A percentile compares a stretch with the other conserved stretches of the same genome.
Conservation (phyloP, 805 yeast species). For the Komagataella mondaviorum region DNA sequence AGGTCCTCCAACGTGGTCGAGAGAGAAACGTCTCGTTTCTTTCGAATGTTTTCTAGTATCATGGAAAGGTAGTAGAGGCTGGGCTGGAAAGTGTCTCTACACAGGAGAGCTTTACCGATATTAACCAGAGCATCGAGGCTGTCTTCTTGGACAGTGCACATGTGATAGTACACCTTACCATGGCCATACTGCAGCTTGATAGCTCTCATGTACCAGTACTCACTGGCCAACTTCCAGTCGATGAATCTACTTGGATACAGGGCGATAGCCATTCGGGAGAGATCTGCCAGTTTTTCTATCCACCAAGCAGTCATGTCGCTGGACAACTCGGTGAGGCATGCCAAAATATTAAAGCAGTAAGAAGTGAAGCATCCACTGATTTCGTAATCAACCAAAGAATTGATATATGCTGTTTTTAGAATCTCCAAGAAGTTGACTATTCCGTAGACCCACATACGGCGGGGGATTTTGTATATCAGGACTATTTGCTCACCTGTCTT, state of each 20-base stretch:
- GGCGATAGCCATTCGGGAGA: conserved; percentile 82
- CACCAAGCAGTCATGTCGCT: conserved; percentile 59
- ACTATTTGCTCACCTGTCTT: conserved; percentile 70
- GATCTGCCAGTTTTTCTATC: conserved; percentile 78
- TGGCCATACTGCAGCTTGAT: conserved; percentile 67
- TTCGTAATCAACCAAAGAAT: conserved; percentile 40
- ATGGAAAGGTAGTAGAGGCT: conserved; percentile 65
- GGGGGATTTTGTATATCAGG: conserved; percentile 62
- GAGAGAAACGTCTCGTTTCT: conserved; percentile 40
- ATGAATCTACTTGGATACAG: conserved; percentile 65
- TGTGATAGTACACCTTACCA: conserved; percentile 78
- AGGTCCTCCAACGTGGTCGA: conserved; percentile 33
- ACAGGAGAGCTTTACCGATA: conserved; percentile 65
- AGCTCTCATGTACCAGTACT: conserved; percentile 70
- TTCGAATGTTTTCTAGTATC: conserved; percentile 67
- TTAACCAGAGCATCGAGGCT: conserved; percentile 67
- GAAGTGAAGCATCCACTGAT: conserved; percentile 65
- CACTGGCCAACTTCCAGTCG: conserved; percentile 78
- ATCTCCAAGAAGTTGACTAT: conserved; percentile 72
- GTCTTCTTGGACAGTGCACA: conserved; percentile 76
- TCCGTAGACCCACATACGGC: conserved; percentile 80
- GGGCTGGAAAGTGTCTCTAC: conserved; percentile 77
- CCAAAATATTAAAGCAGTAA: conserved; percentile 51
- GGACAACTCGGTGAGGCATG: conserved; percentile 38
- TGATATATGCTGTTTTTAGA: conserved; percentile 51